Evolutionary conservation across 768 basidiomycete species (phyloP).

Genomic region (Tulasnella sp.): DNA sequence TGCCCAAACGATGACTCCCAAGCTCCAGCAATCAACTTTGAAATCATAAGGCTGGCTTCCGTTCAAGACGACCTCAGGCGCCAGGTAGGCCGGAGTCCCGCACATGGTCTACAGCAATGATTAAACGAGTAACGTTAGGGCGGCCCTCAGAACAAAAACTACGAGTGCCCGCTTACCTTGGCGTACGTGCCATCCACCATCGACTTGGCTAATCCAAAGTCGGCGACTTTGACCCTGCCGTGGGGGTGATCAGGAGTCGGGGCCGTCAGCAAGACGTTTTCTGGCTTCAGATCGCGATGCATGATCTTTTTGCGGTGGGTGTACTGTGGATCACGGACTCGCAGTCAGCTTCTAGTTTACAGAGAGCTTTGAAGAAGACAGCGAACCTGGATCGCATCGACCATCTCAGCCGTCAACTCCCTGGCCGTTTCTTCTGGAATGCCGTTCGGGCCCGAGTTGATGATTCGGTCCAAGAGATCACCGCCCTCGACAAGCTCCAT

Average conservation of each 20-base stretch:
- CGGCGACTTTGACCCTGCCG: constrained; percentile 73
- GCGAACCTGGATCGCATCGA: constrained; percentile 52
- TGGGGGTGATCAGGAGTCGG: constrained; percentile 48
- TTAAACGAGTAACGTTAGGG: constrained; percentile 11
- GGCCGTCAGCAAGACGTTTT: constrained; percentile 82
- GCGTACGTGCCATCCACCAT: constrained; percentile 75
- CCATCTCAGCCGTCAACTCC: constrained; percentile 77
- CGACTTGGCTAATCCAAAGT: constrained; percentile 95
- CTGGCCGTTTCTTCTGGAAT: constrained; percentile 48
- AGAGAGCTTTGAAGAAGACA: not conserved
- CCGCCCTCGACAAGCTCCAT: constrained; percentile 85
- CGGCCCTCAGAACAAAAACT: no score
- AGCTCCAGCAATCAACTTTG: constrained; percentile 92
- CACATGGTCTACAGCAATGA: constrained; percentile 70
- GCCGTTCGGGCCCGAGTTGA: constrained; percentile 58
- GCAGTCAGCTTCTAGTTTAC: not conserved
- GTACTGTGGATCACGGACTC: constrained; percentile 25
- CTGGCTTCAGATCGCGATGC: constrained; percentile 90
- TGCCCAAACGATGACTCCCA: constrained; percentile 90
- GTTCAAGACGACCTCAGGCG: constrained; percentile 78
- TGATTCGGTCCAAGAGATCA: constrained; percentile 74
- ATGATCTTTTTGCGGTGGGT: constrained; percentile 62
- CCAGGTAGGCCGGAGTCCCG: constrained; percentile 91
- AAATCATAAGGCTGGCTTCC: constrained; percentile 68
- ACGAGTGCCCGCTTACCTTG: no score